Evolutionary conservation across 345 rosid species (phyloP), one percentile per base, ranked within the genome.

Genomic region (Salix suchowensis): DNA sequence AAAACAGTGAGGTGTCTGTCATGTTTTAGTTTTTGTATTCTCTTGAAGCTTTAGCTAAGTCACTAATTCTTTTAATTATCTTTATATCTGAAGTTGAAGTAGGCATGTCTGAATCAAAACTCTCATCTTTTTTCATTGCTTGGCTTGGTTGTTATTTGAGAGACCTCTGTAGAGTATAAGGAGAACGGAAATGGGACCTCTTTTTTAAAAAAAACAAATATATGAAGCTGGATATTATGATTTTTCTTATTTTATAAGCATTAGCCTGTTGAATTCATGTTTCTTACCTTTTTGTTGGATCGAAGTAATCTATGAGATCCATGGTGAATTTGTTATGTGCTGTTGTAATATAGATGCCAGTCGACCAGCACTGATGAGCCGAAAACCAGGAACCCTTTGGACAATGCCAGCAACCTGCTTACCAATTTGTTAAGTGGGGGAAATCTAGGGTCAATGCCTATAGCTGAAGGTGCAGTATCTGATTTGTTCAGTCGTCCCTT

Each of bases 381-480:
- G 7, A 91, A 89, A 83, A 73, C 90, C 44, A 85, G 89, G 84
- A 92, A 82, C 78, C 76, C 91, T 30, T 74, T 92, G 64, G 98
- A 92, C 83, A 91, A 87, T 82, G 97, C 97, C 0, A 95, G 97
- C 82, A 95, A 95, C 75, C 84, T 93, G 71, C 90, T 95, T 26
- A 95, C 98, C 21, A 91, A 85, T 80, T 78, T 95, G 18, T 83
- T 92, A 71, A 95, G 89, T 74, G 98, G 98, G 28, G 97, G 94
- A 46, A 88, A 74, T 78, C 87, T 92, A 70, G 89, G 90, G 42
- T 87, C 94, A 21, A 89, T 91, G 98, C 98, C 97, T 62, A 80
- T 72, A 65, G 98, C 98, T 78, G 88, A 95, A 90, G 97, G 97
- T 9, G 92, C 97, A 15, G 98, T 91, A 73, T 87, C 98, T 52